Base-by-base conservation (phyloP, 768 basidiomycete genomes). In the Pisolithus orientalis region DNA sequence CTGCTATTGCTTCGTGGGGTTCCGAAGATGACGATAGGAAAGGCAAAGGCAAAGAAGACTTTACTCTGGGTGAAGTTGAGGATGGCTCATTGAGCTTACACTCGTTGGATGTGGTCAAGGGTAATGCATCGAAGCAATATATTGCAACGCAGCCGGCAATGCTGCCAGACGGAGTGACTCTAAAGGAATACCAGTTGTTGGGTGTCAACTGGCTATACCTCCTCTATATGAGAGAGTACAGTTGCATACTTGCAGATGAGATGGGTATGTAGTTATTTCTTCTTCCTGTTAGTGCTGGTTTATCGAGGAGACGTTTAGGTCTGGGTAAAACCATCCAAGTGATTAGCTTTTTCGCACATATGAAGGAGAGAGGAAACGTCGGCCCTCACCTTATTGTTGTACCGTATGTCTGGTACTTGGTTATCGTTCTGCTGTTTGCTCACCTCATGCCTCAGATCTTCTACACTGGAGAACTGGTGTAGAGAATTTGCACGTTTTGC, bases 251-350 rank as follows among this genome's bases (percentile, higher is more conserved):
- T 40, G 96, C 96, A 2, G 96, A 99, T 68, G 96, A 99, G 69
- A 99, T 99, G 96, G 95, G 95, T 90, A 69, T 60, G 81, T 77
- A 31, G 39, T 25, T 47, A 39, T 24, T 11, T 11, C 21, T 21
- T 21, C 21, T 5, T 1, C 37, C 6, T 24, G 34, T 34, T 11
- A 47, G 6, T 51, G 16, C 32, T 40, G 32, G 53, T 17, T 49
- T 50, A 27, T 44, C 46, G 39, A 48, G 46, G 28, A 25, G 29
- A 29, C 28, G 44, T 14, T 5, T 50, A 96, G 95, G 95, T 62
- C 84, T 99, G 57, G 96, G 96, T 27, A 99, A 99, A 76, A 99
- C 96, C 2, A 89, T 95, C 38, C 96, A 99, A 72, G 96, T 99
- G 50, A 99, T 99, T 66, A 89, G 94, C 50, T 96, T 99, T 74